A percentile compares a stretch with the other conserved stretches of the same genome.
These are phyloP conservation scores for Euclidium syriacum DNA, from an alignment of 345 rosid species.

Conservation along the genomic window DNA sequence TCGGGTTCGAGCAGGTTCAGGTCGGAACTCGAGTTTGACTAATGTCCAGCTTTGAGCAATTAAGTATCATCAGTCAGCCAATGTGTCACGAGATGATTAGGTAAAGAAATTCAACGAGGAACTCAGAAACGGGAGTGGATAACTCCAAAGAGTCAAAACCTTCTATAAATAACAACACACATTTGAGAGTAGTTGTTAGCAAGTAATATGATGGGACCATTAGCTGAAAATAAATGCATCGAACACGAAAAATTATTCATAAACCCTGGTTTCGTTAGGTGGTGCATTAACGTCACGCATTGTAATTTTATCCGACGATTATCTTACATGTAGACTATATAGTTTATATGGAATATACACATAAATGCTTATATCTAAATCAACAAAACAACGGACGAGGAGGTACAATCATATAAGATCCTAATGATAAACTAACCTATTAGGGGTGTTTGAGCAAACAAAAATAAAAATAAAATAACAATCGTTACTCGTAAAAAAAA, in stretches of 20 bases:
- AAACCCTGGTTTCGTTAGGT: conserved; percentile 11
- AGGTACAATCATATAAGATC: background rate
- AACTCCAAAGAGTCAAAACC: too few species aligned
- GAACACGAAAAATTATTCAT: background rate
- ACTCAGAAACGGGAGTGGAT: too few species aligned
- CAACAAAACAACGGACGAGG: background rate
- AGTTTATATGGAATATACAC: background rate
- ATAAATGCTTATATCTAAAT: background rate
- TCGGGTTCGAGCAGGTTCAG: too few species aligned
- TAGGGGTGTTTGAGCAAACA: background rate
- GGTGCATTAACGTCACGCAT: background rate
- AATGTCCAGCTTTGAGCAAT: too few species aligned
- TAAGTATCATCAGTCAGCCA: too few species aligned
- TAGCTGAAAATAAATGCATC: background rate
- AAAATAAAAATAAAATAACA: background rate
- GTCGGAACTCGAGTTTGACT: too few species aligned
- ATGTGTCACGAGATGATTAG: too few species aligned
- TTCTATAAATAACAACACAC: too few species aligned
- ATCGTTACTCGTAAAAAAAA: background rate
- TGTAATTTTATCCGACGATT: background rate
- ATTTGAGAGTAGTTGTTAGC: too few species aligned
- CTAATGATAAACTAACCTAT: background rate
- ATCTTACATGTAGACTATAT: background rate
- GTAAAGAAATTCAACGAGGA: too few species aligned
- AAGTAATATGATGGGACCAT: background rate